Evolutionary conservation across 2,329 filamentous ascomycete genomes (phyloP), one percentile per base, ranked within the genome.

Genomic region (Calonectria pseudoturangicola): DNA sequence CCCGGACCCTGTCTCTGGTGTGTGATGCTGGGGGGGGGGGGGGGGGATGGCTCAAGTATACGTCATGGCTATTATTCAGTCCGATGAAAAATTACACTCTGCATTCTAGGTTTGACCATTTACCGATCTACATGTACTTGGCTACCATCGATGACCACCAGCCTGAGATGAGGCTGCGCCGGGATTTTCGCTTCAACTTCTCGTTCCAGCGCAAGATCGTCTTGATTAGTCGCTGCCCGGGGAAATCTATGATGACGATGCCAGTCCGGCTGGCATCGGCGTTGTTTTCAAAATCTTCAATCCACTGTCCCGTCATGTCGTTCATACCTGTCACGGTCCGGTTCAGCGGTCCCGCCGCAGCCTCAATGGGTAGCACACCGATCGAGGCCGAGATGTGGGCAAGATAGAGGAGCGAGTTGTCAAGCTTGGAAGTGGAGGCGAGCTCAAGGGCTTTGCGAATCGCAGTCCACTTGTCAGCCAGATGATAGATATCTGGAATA

Each of bases 231-330:
- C 80, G 81, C 74, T 79, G 80, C 3, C 87, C 87, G 0, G 87
- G 87, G 60, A 89, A 89, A 71, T 89, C 87, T 2, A 87, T 82
- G 74, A 89, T 88, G 43, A 89, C 82, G 10, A 89, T 80, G 13
- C 87, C 87, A 1, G 86, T 84, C 28, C 84, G 80, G 10, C 81
- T 80, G 4, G 77, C 80, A 4, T 77, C 79, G 5, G 75, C 68
- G 10, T 75, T 76, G 7, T 76, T 69, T 27, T 78, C 77, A 39
- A 78, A 80, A 47, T 83, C 79, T 39, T 81, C 78, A 45, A 88
- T 80, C 84, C 85, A 88, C 74, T 81, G 79, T 39, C 87, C 87
- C 41, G 87, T 88, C 81, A 85, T 84, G 74, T 88, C 87, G 69
- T 89, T 89, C 82, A 89, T 87, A 33, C 87, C 87, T n/a, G 77